Conservation (phyloP, 2,329 filamentous ascomycete species). For the Cercospora zeina region DNA sequence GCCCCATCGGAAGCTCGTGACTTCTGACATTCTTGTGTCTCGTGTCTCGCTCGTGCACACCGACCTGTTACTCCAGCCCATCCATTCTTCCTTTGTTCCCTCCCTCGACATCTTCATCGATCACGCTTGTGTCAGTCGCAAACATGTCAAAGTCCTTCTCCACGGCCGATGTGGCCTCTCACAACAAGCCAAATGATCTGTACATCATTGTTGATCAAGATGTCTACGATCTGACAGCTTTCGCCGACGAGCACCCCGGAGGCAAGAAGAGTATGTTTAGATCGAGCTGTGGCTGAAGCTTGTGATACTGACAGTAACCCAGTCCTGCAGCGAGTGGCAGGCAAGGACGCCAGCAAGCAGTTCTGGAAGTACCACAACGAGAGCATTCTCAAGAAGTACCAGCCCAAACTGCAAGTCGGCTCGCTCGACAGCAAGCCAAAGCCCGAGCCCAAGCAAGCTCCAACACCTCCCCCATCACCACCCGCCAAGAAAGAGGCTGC, state of each 20-base stretch:
- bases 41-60: conserved; percentile 17
- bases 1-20: conserved; percentile 5
- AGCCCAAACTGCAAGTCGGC: conserved; percentile 74
- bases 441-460: conserved; percentile 53
- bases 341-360: conserved; percentile 68
- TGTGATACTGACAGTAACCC: conserved; percentile 4
- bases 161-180: conserved; percentile 79
- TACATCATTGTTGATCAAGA: conserved; percentile 93
- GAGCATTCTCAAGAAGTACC: conserved; percentile 78
- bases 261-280: conserved; percentile 63
- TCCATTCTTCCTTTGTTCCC: conserved; percentile 2
- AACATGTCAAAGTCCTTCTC: conserved; percentile 87
- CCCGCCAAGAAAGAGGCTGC: conserved; percentile 52
- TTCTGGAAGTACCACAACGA: conserved; percentile 77
- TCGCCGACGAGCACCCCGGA: conserved; percentile 62
- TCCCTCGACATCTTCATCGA: not conserved
- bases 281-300: not conserved
- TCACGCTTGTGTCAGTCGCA: conserved; percentile 12
- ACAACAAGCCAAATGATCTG: conserved; percentile 82
- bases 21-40: conserved; percentile 14
- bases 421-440: conserved; percentile 85
- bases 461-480: conserved; percentile 54
- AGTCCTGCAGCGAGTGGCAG: conserved; percentile 65
- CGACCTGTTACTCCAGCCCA: not conserved
- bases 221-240: conserved; percentile 86